Evolutionary conservation across 805 yeast genomes (phyloP), one percentile per base, ranked within the genome.

Genomic region (Ogataea degrootiae): DNA sequence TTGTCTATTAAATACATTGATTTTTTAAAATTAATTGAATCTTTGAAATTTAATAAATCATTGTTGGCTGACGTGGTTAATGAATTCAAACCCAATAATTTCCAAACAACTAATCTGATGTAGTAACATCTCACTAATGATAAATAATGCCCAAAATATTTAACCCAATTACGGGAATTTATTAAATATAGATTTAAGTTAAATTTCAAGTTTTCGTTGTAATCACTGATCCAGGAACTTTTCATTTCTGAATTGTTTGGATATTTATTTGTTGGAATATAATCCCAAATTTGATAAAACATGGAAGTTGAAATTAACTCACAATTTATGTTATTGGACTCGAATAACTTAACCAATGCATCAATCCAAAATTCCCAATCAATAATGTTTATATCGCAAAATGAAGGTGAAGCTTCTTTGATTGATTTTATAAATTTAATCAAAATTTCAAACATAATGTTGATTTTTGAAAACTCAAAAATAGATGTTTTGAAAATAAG

Each of bases 291-390:
- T 61, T 87, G 85, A 68, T 81, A 87, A 45, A 88, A 61, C 47
- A 82, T 74, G 5, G 90, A 79, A 36, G 88, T 61, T 14, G 81
- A 79, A 50, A 86, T 77, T 19, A 85, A 68, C 51, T 85, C 80
- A 21, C 77, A 74, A 53, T 79, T 82, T 53, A 80, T 72, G 61
- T 79, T 86, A 40, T 79, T 80, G 7, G 88, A 79, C 7, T 69
- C 58, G n/a, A 87, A 62, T 82, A 87, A 76, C 47, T 78, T 69
- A 49, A 76, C 66, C 14, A 72, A 63, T 15, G 85, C 82, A 45
- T 73, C 70, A 6, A 84, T 62, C 96, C 96, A 88, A 59, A 89
- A 87, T 43, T 71, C 68, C 94, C 96, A 88, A 66, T 85, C 78
- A 22, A 87, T 65, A 6, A 37, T 31, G 23, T 55, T 54, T 7